Conservation (phyloP, 331 rosid genomes). For the Quercus tomentella region DNA sequence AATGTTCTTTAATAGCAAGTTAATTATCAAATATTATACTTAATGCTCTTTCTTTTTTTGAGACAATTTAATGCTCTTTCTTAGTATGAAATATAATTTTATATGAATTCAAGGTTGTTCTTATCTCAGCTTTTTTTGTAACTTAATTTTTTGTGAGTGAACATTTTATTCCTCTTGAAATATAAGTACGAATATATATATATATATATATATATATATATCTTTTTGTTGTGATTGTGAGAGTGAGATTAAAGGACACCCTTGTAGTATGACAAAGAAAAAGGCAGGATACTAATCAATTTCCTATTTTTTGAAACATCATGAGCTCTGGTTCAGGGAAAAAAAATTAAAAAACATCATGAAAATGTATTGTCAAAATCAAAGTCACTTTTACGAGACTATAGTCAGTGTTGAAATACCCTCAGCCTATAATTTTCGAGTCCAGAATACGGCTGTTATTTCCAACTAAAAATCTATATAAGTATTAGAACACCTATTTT, state of each 20-base stretch:
- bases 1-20: not conserved
- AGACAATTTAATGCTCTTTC: not conserved
- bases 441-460: not conserved
- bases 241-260: not conserved
- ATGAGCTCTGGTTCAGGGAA: not conserved
- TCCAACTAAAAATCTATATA: not conserved
- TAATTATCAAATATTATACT: not conserved
- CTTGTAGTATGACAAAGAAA: conserved; percentile 19
- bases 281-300: conserved; percentile 23
- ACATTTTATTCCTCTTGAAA: not conserved
- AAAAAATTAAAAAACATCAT: not conserved
- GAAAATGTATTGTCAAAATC: conserved; percentile 14
- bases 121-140: not conserved
- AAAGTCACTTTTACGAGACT: not conserved
- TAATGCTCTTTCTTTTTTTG: not conserved
- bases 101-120: not conserved
- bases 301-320: conserved; percentile 38
- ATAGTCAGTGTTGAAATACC: not conserved
- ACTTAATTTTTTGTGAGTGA: no score
- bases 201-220: no score
- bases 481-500: not conserved
- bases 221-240: not conserved
- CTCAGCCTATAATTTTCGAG: not conserved
- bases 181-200: no score
- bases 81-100: not conserved